phyloP scores from a whole-genome alignment of 495 filamentous ascomycete species.

The Xanthoparmelia taractica region DNA sequence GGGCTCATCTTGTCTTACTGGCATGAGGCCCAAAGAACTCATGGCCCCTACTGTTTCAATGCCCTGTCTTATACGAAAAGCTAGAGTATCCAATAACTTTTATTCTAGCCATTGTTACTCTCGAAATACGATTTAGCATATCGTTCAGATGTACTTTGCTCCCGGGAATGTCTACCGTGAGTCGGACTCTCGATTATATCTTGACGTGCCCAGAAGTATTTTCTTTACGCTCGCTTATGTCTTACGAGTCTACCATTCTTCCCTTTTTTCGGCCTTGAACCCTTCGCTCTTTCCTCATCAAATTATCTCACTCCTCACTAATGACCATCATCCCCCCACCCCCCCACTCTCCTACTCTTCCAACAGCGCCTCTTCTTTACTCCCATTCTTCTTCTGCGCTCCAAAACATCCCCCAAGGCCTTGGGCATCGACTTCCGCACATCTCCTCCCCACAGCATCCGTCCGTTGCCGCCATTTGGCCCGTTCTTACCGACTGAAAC shows the following conservation, averaged over 20 bases:
- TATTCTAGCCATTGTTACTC: background rate
- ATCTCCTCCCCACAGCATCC: too few species aligned
- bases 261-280: background rate
- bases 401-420: too few species aligned
- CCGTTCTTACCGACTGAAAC: too few species aligned
- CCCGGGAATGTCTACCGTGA: too few species aligned
- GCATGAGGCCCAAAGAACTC: background rate
- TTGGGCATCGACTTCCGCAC: too few species aligned
- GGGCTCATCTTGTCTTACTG: background rate
- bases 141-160: background rate
- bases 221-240: too few species aligned
- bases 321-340: background rate
- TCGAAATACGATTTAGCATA: background rate
- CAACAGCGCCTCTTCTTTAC: background rate
- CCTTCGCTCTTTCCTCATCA: background rate
- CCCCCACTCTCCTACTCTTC: background rate
- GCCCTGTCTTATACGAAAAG: background rate
- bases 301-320: background rate
- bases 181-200: too few species aligned
- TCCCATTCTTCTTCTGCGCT: too few species aligned
- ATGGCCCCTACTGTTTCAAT: background rate
- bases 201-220: too few species aligned
- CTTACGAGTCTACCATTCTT: background rate
- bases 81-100: background rate
- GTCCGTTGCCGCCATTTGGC: too few species aligned